Evolutionary conservation across 768 basidiomycete species (phyloP), one percentile per base, ranked within the genome.

Genomic region (Coprinopsis strossmayeri): DNA sequence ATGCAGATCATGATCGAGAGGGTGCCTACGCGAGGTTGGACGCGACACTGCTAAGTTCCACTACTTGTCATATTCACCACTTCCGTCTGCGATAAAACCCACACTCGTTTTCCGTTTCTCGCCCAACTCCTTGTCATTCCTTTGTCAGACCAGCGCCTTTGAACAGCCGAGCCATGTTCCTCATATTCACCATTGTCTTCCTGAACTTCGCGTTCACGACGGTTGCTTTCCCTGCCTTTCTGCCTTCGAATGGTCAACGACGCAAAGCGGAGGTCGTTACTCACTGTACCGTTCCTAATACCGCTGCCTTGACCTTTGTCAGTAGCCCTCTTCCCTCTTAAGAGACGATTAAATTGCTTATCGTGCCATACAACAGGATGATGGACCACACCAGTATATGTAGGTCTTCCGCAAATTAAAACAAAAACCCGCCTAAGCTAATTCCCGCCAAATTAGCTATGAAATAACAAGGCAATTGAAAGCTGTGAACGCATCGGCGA

Each of bases 261-360:
- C 20, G 12, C 41, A 45, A 27, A 56, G 58, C 53, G 32, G 61
- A 67, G 41, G 63, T 71, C 47, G 57, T 70, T 43, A 67, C 61
- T 2, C 53, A 53, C 20, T 73, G 70, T 53, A 64, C 58, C 1
- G 61, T 62, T 2, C 62, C 69, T 5, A 65, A 68, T 13, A 71
- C 68, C 3, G 69, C 55, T 18, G 71, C 71, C 7, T 52, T 71
- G 21, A 72, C 70, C 12, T 72, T 73, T 45, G 69, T 70, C 46
- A 45, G 68, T 61, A 3, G 12, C 24, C n/a, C 35, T 18, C 13
- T 0, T 17, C 25, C 34, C 11, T 45, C 17, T 42, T 7, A 15
- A 7, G 30, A 7, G 7, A 32, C 7, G 15, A 7, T 7, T 34
- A 10, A 7, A 15, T 12, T 26, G 20, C 9, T 32, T 35, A 17